Conservation (phyloP, 148 eudicot genomes). For the Rhododendron griersonianum region DNA sequence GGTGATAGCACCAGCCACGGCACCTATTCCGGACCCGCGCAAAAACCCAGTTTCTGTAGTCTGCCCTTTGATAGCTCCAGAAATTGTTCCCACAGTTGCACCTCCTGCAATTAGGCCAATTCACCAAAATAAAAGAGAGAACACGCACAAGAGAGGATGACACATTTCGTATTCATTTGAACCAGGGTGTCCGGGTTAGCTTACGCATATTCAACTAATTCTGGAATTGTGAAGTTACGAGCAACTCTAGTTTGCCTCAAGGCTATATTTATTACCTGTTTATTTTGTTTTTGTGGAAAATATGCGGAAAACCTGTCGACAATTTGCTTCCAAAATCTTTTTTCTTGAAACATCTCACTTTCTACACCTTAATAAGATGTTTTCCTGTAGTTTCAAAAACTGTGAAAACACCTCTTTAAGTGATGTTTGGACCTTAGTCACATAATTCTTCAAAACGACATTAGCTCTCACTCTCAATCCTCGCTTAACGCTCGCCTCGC, state of each 20-base stretch:
- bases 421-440: background rate
- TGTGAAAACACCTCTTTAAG: background rate
- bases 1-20: slow-evolving; percentile 72
- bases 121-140: background rate
- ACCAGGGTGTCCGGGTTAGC: background rate
- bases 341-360: background rate
- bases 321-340: background rate
- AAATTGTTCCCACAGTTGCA: slow-evolving; percentile 57
- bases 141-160: background rate
- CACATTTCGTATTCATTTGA: background rate
- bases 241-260: background rate
- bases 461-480: background rate
- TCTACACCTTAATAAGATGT: background rate
- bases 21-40: slow-evolving; percentile 70
- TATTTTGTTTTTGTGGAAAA: background rate
- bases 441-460: no score
- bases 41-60: slow-evolving; percentile 79
- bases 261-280: background rate
- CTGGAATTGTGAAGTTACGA: no score
- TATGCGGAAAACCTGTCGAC: background rate
- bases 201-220: background rate
- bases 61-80: slow-evolving; percentile 88
- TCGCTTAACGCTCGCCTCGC: background rate
- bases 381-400: background rate
- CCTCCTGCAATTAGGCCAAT: slow-evolving; percentile 49